A percentile compares a stretch with the other conserved stretches of the same genome.
phyloP scores from a whole-genome alignment of 2,329 filamentous ascomycete species.

The Tolypocladium album region DNA sequence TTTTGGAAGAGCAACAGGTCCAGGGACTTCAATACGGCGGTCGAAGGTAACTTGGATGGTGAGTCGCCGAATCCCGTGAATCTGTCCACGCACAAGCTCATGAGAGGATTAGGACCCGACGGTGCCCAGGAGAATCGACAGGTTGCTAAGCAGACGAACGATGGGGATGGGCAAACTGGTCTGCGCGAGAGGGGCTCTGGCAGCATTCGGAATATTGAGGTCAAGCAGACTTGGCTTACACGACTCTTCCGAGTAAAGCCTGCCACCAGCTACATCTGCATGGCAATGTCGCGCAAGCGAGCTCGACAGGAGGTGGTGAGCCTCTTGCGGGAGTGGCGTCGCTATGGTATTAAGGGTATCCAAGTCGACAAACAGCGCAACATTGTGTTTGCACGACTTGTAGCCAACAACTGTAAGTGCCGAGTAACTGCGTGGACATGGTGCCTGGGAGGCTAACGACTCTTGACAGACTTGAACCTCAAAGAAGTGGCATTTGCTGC shows the following conservation, averaged over 20 bases:
- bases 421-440: no score
- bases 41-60: conserved; percentile 25
- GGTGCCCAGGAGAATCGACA: background rate
- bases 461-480: conserved; percentile 57
- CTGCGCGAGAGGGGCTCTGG: conserved; percentile 25
- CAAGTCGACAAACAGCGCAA: conserved; percentile 69
- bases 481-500: conserved; percentile 82
- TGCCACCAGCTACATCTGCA: conserved; percentile 62
- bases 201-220: conserved; percentile 45
- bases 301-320: conserved; percentile 68
- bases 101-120: background rate
- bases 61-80: background rate
- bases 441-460: conserved; percentile 8
- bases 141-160: background rate
- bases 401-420: conserved; percentile 63
- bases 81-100: conserved; percentile 1
- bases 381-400: conserved; percentile 69
- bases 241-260: conserved; percentile 86
- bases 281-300: conserved; percentile 55
- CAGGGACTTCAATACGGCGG: conserved; percentile 32
- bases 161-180: conserved; percentile 10
- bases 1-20: conserved; percentile 43
- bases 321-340: conserved; percentile 68
- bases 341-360: conserved; percentile 72
- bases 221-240: conserved; percentile 77